A percentile compares a stretch with the other conserved stretches of the same genome.
Evolutionary conservation across 129 eudicot species (phyloP).

Genomic region (Helianthus tuberosus): DNA sequence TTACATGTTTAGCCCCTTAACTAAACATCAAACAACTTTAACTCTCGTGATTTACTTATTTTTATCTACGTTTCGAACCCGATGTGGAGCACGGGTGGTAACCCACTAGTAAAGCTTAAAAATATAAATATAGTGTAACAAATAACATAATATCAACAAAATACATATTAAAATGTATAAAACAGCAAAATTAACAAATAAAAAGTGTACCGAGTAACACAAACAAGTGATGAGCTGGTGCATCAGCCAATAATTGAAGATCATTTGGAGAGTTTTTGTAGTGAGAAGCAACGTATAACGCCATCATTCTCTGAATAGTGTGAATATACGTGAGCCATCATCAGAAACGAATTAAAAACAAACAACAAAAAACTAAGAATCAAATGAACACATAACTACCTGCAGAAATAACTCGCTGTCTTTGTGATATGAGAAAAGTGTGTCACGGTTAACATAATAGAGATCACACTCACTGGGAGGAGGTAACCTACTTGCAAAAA

Average conservation of each 20-base stretch:
- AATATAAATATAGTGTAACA: neutral
- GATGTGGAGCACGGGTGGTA: no score
- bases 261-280: conserved; percentile 97
- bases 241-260: conserved; percentile 94
- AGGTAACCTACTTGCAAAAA: conserved; percentile 65
- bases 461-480: conserved; percentile 88
- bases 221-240: conserved; percentile 96
- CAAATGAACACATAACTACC: conserved; percentile 39
- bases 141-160: conserved; percentile 1
- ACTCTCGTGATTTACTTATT: no score
- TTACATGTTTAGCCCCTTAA: no score
- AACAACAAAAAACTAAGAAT: neutral
- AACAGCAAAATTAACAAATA: neutral
- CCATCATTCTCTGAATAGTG: conserved; percentile 92
- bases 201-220: conserved; percentile 75
- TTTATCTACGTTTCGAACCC: no score
- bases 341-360: conserved; percentile 1
- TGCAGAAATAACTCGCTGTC: conserved; percentile 90
- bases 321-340: conserved; percentile 20
- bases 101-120: neutral
- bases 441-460: conserved; percentile 93
- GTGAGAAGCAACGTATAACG: conserved; percentile 95
- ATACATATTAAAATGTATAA: neutral
- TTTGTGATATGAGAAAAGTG: conserved; percentile 95
- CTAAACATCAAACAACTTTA: no score